Evolutionary conservation across 495 filamentous ascomycete species (phyloP), one percentile per base, ranked within the genome.

Genomic region (Annulohypoxylon bovei): DNA sequence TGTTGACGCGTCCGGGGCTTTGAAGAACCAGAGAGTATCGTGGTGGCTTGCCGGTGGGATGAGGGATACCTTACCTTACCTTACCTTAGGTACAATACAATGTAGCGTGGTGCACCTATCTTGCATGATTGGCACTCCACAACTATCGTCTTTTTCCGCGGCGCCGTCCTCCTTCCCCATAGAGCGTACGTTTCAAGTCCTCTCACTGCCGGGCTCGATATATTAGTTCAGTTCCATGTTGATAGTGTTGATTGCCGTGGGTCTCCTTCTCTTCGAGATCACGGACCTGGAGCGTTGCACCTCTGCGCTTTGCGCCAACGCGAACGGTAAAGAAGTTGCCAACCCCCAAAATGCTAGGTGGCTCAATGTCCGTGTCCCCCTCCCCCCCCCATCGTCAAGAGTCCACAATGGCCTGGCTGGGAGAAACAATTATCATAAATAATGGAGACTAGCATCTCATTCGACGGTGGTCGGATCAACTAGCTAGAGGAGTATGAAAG

Each of bases 101-200:
- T 20, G 44, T 28, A 32, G 27, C 27, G 23, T 37, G 39, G 53
- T 56, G 32, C 53, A 56, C 53, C 11, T 70, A 55, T 65, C 61
- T 70, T 66, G 62, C 68, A 71, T 71, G 68, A 71, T 18, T 50
- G 49, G 35, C 56, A 42, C 53, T 64, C 69, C 69, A 60, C 63
- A 63, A 25, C 52, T 49, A 54, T 64, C 44, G 40, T 47, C 32
- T 58, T 64, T 46, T 69, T 54, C 69, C 59, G 42, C 59, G 27
- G 58, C 67, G 59, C 63, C 64, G 59, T 54, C 53, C 50, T 67
- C 69, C 64, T 72, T 67, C 69, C 64, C 69, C 64, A 67, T 72
- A 64, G 69, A 72, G 69, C 65, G 54, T 61, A 47, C 55, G 69
- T 72, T 72, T 72, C 69, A 67, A 64, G 46, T 55, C n/a, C 47